phyloP scores from a whole-genome alignment of 1,284 basidiomycete species.

The Flammula alnicola region DNA sequence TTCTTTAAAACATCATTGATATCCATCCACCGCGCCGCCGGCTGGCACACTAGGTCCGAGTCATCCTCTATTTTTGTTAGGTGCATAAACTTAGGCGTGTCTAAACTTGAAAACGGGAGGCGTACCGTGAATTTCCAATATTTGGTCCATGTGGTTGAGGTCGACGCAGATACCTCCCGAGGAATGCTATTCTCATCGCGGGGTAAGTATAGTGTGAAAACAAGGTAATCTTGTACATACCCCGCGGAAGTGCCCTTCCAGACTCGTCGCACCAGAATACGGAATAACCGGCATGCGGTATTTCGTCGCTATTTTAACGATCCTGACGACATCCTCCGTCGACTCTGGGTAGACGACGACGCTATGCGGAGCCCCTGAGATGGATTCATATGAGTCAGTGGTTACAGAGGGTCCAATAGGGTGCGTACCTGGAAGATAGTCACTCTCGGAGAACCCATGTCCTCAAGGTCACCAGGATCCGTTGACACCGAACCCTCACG shows the following conservation, averaged over 20 bases:
- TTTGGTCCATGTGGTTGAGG: slow-evolving; percentile 83
- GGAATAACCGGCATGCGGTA: slow-evolving; percentile 72
- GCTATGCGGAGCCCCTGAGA: slow-evolving; percentile 47
- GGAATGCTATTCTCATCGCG: slow-evolving; percentile 41
- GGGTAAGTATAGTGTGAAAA: neutral
- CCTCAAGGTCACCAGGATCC: slow-evolving; percentile 54
- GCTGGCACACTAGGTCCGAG: slow-evolving; percentile 81
- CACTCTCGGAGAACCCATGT: slow-evolving; percentile 63
- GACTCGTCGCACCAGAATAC: slow-evolving; percentile 71
- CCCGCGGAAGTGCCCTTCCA: slow-evolving; percentile 70
- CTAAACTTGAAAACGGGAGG: slow-evolving; percentile 26
- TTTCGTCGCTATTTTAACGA: slow-evolving; percentile 69
- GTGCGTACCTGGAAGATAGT: slow-evolving; percentile 58
- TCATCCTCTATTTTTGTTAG: slow-evolving; percentile 60
- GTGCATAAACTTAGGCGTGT: neutral
- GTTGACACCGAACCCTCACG: slow-evolving; percentile 48
- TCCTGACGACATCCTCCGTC: slow-evolving; percentile 73
- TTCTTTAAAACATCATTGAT: slow-evolving; percentile 78
- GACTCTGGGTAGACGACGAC: slow-evolving; percentile 58
- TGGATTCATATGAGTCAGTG: neutral
- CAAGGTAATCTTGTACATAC: slow-evolving; percentile 40
- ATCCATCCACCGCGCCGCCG: slow-evolving; percentile 87
- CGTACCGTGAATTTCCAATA: slow-evolving; percentile 76
- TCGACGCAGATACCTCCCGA: slow-evolving; percentile 85
- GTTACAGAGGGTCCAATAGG: neutral